Conservation (phyloP, 2,329 filamentous ascomycete species). For the Colletotrichum coccodes region DNA sequence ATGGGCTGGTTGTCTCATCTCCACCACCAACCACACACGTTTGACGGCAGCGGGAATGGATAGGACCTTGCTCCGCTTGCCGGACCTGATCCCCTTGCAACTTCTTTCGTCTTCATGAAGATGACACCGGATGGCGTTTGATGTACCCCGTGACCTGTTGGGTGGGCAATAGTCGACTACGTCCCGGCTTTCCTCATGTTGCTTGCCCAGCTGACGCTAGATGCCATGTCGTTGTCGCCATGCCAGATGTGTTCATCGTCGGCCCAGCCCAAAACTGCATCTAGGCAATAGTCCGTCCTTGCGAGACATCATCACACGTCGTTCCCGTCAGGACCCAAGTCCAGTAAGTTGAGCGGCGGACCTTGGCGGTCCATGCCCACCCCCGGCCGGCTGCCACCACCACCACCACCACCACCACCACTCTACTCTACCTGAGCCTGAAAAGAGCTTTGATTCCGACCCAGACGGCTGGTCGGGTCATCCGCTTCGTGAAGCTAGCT, state of each 20-base stretch:
- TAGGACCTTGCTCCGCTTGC: neutral
- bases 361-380: conserved; percentile 19
- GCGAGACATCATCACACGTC: conserved; percentile 24
- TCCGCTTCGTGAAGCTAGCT: conserved; percentile 29
- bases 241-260: neutral
- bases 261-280: conserved; percentile 24
- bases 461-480: conserved; percentile 23
- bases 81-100: conserved; percentile 1
- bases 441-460: conserved; percentile 24
- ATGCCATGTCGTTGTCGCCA: conserved; percentile 3
- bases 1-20: conserved; percentile 29
- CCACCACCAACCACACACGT: conserved; percentile 23
- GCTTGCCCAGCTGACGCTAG: conserved; percentile 28
- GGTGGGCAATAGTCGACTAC: conserved; percentile 17
- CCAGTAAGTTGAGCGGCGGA: neutral
- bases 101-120: neutral
- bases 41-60: conserved; percentile 10
- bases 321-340: conserved; percentile 17
- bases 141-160: conserved; percentile 24
- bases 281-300: conserved; percentile 27
- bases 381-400: conserved; percentile 10
- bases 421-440: conserved; percentile 15
- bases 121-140: conserved; percentile 19
- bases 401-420: neutral
- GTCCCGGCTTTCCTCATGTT: neutral